Evolutionary conservation across 305 asterid genomes (phyloP).

Genomic region (Andrographis paniculata): DNA sequence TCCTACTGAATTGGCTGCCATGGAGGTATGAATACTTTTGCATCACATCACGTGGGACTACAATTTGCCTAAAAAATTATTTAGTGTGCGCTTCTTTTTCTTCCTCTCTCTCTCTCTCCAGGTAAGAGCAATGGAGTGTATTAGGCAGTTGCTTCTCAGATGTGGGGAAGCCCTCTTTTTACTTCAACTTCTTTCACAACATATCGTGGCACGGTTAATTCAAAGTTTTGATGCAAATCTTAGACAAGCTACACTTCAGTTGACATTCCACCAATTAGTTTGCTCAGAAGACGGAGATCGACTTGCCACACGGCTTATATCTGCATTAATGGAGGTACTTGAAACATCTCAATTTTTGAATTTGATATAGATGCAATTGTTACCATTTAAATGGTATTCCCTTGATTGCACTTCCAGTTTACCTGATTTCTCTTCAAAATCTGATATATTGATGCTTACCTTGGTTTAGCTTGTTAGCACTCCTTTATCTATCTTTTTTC

Average conservation of each 20-base stretch:
- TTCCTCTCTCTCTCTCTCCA: slow-evolving; percentile 27
- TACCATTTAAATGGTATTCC: slow-evolving; percentile 5
- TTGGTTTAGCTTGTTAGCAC: slow-evolving; percentile 14
- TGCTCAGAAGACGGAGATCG: slow-evolving; percentile 88
- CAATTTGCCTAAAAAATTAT: slow-evolving; percentile 15
- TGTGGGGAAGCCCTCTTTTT: slow-evolving; percentile 84
- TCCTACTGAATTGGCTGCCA: slow-evolving; percentile 91
- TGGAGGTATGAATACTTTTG: slow-evolving; percentile 62
- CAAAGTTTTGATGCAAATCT: slow-evolving; percentile 64
- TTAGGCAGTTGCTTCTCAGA: slow-evolving; percentile 93
- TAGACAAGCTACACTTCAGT: slow-evolving; percentile 58
- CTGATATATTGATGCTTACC: slow-evolving; percentile 12
- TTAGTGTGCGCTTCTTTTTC: no score
- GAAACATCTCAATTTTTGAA: slow-evolving; percentile 13
- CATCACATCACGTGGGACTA: slow-evolving; percentile 15
- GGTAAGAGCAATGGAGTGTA: slow-evolving; percentile 99
- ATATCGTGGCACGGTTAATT: slow-evolving; percentile 66
- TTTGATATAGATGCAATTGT: slow-evolving; percentile 10
- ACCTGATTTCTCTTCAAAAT: slow-evolving; percentile 6
- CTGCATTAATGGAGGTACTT: slow-evolving; percentile 92
- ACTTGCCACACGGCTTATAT: slow-evolving; percentile 79
- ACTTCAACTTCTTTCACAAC: slow-evolving; percentile 84
- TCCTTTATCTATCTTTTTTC: slow-evolving; percentile 14
- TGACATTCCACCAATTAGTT: slow-evolving; percentile 85
- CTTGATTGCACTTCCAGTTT: not conserved